phyloP scores from a whole-genome alignment of 495 filamentous ascomycete genomes.

The Eremomyces bilateralis region DNA sequence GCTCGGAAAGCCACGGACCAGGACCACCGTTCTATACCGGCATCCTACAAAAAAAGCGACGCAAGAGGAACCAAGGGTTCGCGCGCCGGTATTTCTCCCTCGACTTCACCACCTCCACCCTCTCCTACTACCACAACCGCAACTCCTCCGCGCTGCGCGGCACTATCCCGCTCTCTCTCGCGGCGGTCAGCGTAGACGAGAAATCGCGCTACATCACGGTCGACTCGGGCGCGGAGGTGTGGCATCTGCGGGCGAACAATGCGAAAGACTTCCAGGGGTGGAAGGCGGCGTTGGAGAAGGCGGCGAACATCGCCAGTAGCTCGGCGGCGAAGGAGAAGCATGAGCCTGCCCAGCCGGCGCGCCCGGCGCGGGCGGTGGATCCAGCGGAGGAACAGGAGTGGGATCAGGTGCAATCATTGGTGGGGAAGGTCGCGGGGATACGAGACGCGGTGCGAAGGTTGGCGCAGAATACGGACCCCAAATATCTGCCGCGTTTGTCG shows the following conservation, averaged over 20 bases:
- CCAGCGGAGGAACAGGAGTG: conserved; percentile 56
- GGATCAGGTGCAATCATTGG: conserved; percentile 59
- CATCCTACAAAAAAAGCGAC: conserved; percentile 62
- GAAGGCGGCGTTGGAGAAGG: conserved; percentile 66
- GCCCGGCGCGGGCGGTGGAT: conserved; percentile 8
- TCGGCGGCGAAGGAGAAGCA: conserved; percentile 7
- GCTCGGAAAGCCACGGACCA: conserved; percentile 4
- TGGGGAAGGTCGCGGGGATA: conserved; percentile 65
- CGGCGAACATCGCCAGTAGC: conserved; percentile 24
- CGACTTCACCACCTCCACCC: conserved; percentile 71
- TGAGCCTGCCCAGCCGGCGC: conserved; percentile 6
- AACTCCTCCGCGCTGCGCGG: conserved; percentile 79
- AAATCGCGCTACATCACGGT: conserved; percentile 79
- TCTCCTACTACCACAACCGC: conserved; percentile 88
- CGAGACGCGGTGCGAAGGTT: conserved; percentile 70
- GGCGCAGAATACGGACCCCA: conserved; percentile 59
- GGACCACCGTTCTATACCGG: conserved; percentile 48
- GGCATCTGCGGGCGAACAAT: conserved; percentile 77
- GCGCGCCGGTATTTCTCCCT: conserved; percentile 85
- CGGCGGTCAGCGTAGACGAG: conserved; percentile 74
- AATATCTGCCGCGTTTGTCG: conserved; percentile 19
- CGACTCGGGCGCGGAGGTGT: conserved; percentile 89
- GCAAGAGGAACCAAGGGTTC: conserved; percentile 85
- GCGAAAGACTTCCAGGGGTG: conserved; percentile 69
- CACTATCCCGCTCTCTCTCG: conserved; percentile 76